Evolutionary conservation across 1,139 yeast genomes (phyloP).

Genomic region (Schizosaccharomyces versatilis): DNA sequence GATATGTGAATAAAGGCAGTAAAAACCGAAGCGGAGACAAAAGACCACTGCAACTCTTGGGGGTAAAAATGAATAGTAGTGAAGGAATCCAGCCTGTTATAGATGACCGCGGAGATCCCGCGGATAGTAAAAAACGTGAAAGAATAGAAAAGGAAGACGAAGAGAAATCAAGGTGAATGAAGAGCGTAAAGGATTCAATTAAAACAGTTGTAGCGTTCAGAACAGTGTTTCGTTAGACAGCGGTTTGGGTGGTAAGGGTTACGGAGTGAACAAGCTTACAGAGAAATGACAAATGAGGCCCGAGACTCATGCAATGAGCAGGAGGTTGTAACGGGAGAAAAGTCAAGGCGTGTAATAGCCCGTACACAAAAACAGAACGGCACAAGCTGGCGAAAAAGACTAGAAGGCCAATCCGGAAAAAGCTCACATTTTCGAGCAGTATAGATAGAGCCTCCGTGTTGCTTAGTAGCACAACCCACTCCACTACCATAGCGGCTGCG

Average conservation of each 20-base stretch:
- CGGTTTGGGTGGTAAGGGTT: conserved; percentile 1
- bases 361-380: neutral
- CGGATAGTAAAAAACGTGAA: too few relatives aligned
- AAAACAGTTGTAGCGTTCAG: neutral
- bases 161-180: too few relatives aligned
- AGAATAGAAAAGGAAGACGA: too few relatives aligned
- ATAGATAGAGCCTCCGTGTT: conserved; percentile 37
- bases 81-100: too few relatives aligned
- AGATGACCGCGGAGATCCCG: too few relatives aligned
- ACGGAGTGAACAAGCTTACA: neutral
- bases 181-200: too few relatives aligned
- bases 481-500: conserved; percentile 38
- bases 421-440: neutral
- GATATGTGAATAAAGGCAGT: too few relatives aligned
- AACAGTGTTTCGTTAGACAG: neutral
- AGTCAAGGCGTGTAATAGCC: neutral
- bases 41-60: too few relatives aligned
- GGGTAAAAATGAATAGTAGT: too few relatives aligned
- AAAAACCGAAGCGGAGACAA: too few relatives aligned
- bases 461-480: conserved; percentile 38
- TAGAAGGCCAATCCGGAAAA: neutral
- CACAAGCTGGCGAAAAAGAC: neutral
- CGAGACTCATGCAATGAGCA: neutral
- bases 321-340: neutral
- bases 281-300: neutral